Evolutionary conservation across 345 rosid genomes (phyloP).

Genomic region (Pugionium dolabratum): DNA sequence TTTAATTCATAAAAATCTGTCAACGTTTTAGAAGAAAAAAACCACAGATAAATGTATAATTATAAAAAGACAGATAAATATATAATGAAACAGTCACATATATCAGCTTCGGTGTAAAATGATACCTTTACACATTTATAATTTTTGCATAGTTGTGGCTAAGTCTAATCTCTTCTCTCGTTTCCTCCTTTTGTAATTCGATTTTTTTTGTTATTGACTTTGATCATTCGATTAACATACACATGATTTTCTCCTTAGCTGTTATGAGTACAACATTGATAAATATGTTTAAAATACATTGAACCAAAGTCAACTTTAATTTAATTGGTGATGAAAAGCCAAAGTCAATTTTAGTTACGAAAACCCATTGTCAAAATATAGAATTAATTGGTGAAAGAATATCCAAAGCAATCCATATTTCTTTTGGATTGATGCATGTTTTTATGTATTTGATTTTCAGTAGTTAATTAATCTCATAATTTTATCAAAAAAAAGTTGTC

Average conservation of each 20-base stretch:
- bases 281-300: conserved; percentile 1
- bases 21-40: conserved; percentile 4
- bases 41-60: neutral
- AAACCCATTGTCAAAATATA: conserved; percentile 25
- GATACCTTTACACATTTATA: neutral
- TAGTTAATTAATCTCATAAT: no score
- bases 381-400: conserved; percentile 15
- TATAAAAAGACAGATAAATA: conserved; percentile 29
- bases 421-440: conserved; percentile 3
- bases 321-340: neutral
- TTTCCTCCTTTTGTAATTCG: conserved; percentile 1
- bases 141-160: neutral
- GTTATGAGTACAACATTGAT: conserved; percentile 2
- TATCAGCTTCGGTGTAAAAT: conserved; percentile 24
- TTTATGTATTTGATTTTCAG: conserved; percentile 15
- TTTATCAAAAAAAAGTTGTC: neutral
- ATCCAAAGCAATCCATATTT: conserved; percentile 23
- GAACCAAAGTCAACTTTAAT: conserved; percentile 32
- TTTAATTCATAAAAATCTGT: neutral
- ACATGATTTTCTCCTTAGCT: neutral
- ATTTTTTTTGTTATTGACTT: neutral
- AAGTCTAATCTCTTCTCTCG: neutral
- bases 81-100: conserved; percentile 21
- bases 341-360: no score
- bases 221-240: neutral